Evolutionary conservation across 257 asterid species (phyloP).

Genomic region (Petrea volubilis): DNA sequence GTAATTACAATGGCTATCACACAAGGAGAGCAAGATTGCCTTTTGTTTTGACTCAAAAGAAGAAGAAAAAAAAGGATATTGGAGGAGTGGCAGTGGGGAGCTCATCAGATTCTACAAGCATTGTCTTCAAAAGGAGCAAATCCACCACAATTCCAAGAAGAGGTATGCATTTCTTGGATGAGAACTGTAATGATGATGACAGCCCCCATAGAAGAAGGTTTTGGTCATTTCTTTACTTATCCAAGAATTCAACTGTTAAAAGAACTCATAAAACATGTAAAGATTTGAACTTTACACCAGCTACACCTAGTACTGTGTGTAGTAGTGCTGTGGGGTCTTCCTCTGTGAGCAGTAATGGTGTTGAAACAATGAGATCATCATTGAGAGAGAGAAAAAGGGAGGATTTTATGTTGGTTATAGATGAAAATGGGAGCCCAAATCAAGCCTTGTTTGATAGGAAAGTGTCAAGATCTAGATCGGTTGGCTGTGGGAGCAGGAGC

Average conservation of each 20-base stretch:
- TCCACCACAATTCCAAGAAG: slow-evolving; percentile 61
- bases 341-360: background rate
- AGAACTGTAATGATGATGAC: slow-evolving; percentile 35
- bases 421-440: slow-evolving; percentile 45
- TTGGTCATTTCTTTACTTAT: slow-evolving; percentile 77
- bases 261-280: slow-evolving; percentile 35
- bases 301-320: slow-evolving; percentile 22
- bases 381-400: slow-evolving; percentile 50
- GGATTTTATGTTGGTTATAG: slow-evolving; percentile 42
- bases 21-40: slow-evolving; percentile 47
- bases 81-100: slow-evolving; percentile 20
- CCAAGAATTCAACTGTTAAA: slow-evolving; percentile 39
- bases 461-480: slow-evolving; percentile 69
- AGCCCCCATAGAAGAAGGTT: slow-evolving; percentile 56
- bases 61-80: slow-evolving; percentile 45
- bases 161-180: slow-evolving; percentile 50
- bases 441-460: slow-evolving; percentile 42
- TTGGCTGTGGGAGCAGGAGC: slow-evolving; percentile 71
- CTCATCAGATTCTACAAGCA: slow-evolving; percentile 33
- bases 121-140: slow-evolving; percentile 75
- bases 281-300: slow-evolving; percentile 48
- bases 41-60: slow-evolving; percentile 42
- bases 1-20: slow-evolving; percentile 12
- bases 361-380: slow-evolving; percentile 7
- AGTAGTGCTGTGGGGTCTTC: slow-evolving; percentile 26